phyloP scores from a whole-genome alignment of 768 basidiomycete genomes.

The Tricholomella constricta region DNA sequence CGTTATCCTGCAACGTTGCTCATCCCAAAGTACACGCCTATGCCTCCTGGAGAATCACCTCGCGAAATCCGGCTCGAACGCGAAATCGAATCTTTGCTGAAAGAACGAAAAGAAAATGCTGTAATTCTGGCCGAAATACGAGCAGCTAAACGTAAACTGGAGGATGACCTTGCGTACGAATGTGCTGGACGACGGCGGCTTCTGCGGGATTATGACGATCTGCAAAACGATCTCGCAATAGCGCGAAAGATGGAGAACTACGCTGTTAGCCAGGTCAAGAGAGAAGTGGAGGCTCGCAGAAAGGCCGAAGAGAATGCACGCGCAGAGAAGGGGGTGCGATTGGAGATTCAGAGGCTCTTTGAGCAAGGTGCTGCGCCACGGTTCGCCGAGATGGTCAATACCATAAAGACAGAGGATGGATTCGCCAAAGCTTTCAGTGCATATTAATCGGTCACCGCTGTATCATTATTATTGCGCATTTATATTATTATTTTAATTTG shows the following conservation, averaged over 20 bases:
- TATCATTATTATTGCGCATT: background rate
- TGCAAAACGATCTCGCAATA: slow-evolving; percentile 32
- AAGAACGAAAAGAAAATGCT: slow-evolving; percentile 30
- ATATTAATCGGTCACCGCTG: background rate
- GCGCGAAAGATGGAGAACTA: slow-evolving; percentile 31
- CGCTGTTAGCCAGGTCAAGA: slow-evolving; percentile 28
- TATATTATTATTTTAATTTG: slow-evolving; percentile 6
- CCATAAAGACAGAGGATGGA: slow-evolving; percentile 9
- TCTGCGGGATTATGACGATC: slow-evolving; percentile 33
- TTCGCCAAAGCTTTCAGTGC: background rate
- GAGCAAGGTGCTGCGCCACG: slow-evolving; percentile 11
- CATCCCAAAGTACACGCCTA: background rate
- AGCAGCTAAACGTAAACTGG: slow-evolving; percentile 44
- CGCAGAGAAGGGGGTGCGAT: slow-evolving; percentile 27
- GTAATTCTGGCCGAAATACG: slow-evolving; percentile 34
- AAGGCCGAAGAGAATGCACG: slow-evolving; percentile 62
- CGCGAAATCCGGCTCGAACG: slow-evolving; percentile 26
- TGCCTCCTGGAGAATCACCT: background rate
- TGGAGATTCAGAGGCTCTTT: slow-evolving; percentile 13
- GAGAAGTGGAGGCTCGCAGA: slow-evolving; percentile 63
- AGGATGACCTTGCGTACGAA: slow-evolving; percentile 39
- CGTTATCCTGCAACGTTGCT: background rate
- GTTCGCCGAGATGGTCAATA: slow-evolving; percentile 15
- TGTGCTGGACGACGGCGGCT: slow-evolving; percentile 37
- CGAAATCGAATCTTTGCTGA: slow-evolving; percentile 41